These are phyloP conservation scores for Chrysochromulina tobinii DNA, from an alignment of 78 protist genomes.

Conservation along the genomic window DNA sequence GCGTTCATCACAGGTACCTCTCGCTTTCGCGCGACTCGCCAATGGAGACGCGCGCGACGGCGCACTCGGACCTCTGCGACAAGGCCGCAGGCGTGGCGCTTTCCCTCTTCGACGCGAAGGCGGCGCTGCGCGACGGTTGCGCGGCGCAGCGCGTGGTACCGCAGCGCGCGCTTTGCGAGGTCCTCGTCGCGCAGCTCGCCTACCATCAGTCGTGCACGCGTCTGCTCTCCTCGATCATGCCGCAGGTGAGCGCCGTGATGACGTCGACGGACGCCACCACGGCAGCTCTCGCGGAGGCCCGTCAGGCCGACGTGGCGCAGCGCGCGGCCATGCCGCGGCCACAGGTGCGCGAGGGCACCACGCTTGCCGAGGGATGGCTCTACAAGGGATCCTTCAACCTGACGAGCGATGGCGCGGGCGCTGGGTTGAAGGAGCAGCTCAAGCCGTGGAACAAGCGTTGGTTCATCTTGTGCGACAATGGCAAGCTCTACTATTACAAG, in stretches of 20 bases:
- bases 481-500: neutral
- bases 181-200: neutral
- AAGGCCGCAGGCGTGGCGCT: neutral
- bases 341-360: neutral
- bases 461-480: neutral
- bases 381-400: neutral
- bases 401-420: too few species aligned
- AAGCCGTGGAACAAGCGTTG: constrained; percentile 10
- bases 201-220: neutral
- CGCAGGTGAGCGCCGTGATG: neutral
- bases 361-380: neutral
- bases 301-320: neutral
- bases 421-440: neutral
- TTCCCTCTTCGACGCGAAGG: neutral
- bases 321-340: neutral
- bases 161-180: neutral
- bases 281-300: neutral
- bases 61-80: neutral
- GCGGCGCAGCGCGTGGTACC: neutral
- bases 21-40: neutral
- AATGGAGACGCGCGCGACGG: neutral
- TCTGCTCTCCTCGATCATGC: neutral
- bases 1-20: neutral
- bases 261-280: neutral
- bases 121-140: neutral